phyloP scores from a whole-genome alignment of 495 filamentous ascomycete genomes.

The Mycothermus thermophilus region DNA sequence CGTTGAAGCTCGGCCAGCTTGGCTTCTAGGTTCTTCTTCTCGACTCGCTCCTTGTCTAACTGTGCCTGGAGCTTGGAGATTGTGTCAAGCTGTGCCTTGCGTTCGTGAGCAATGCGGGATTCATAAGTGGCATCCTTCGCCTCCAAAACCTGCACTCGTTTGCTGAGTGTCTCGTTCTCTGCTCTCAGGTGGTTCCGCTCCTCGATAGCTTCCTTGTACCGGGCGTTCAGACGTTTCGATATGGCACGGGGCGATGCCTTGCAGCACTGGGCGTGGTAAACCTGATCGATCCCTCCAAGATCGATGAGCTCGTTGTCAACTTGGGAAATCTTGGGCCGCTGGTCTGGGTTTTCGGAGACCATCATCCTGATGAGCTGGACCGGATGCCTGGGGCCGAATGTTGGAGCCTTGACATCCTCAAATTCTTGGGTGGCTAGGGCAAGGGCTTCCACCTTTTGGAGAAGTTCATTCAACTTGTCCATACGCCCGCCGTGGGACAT shows the following conservation, averaged over 20 bases:
- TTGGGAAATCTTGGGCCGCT: slow-evolving; percentile 18
- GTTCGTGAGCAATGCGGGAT: slow-evolving; percentile 16
- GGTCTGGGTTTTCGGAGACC: slow-evolving; percentile 14
- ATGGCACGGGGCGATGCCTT: too few relatives aligned
- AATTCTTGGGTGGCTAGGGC: slow-evolving; percentile 20
- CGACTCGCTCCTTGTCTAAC: slow-evolving; percentile 15
- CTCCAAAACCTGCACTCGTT: slow-evolving; percentile 19
- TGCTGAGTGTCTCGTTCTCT: slow-evolving; percentile 13
- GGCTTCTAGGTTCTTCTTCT: slow-evolving; percentile 10
- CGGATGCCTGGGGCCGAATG: slow-evolving; percentile 23
- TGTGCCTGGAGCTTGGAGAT: slow-evolving; percentile 13
- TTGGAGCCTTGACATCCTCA: slow-evolving; percentile 18
- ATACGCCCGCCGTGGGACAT: slow-evolving; percentile 9
- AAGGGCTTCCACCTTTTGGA: slow-evolving; percentile 11
- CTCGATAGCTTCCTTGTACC: slow-evolving; percentile 9
- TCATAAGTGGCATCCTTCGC: slow-evolving; percentile 23
- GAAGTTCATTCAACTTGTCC: slow-evolving; percentile 16
- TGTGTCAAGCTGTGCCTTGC: slow-evolving; percentile 10
- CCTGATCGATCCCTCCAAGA: slow-evolving; percentile 28
- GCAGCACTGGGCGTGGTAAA: slow-evolving; percentile 30
- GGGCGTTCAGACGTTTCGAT: slow-evolving; percentile 17
- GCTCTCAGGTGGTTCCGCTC: slow-evolving; percentile 16
- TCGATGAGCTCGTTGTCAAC: slow-evolving; percentile 22
- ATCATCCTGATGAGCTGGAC: slow-evolving; percentile 21
- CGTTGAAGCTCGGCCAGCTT: slow-evolving; percentile 10